Evolutionary conservation across 176 grass and related monocot species (phyloP), one percentile per base, ranked within the genome.

Genomic region (Lolium rigidum): DNA sequence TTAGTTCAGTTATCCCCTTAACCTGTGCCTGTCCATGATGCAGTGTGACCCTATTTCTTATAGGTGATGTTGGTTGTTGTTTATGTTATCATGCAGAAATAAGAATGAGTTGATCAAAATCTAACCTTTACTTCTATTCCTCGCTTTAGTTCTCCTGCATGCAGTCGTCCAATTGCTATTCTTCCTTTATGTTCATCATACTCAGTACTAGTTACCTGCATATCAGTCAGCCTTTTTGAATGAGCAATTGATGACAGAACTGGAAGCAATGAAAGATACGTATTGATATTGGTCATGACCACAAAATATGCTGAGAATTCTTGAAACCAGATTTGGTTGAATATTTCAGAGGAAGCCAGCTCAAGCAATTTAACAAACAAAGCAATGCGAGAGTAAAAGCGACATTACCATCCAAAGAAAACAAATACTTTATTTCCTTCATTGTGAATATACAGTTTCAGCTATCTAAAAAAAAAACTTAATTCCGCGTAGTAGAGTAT

Each of bases 121-220:
- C 28, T 22, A 87, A 98, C 96, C 90, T 95, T 98, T 49, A 98
- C 93, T 82, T 98, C 96, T 90, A 94, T 92, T 86, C 93, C 92
- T 89, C 86, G 90, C 83, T 86, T 79, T 48, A 98, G 85, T 63
- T 90, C 90, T 70, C 96, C 96, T 66, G 93, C 96, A 90, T 98
- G 96, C 82, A 98, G 82, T 77, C 93, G 90, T 63, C 93, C 96
- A 89, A 98, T 94, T 51, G 96, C 96, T 92, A 98, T 98, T 82
- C 94, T 94, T 74, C 96, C 96, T 91, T 98, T 98, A 86, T 98
- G 96, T 28, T 95, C 96, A 87, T 98, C 96, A 78, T 98, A 98
- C 77, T 98, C 96, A 71, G 91, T 98, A 60, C 91, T 98, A 62
- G 96, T 92, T 26, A 98, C 96, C 96, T 98, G 79, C 43, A 85